These are phyloP conservation scores for Venturia asperata DNA, from an alignment of 2,329 filamentous ascomycete genomes.

Conservation along the genomic window DNA sequence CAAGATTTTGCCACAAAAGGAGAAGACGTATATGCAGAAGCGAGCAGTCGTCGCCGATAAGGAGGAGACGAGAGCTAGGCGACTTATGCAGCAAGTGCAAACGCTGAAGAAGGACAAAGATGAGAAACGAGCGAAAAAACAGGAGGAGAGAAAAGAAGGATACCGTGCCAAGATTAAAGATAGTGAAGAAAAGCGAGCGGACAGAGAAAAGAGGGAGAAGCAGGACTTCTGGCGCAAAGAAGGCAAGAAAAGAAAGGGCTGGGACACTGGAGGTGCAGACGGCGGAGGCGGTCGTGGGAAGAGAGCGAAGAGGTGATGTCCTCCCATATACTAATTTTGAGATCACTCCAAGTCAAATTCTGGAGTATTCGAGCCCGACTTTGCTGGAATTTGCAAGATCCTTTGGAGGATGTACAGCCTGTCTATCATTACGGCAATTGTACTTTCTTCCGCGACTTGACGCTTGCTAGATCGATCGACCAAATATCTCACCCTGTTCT, in stretches of 20 bases:
- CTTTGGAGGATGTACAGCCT: neutral
- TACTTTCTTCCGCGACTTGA: neutral
- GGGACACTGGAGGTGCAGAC: conserved; percentile 42
- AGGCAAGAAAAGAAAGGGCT: conserved; percentile 65
- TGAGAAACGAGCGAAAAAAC: conserved; percentile 73
- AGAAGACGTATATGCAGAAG: conserved; percentile 87
- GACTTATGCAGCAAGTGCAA: conserved; percentile 87
- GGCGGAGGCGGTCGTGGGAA: conserved; percentile 42
- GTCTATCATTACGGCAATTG: neutral
- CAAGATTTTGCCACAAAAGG: conserved; percentile 69
- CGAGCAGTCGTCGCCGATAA: conserved; percentile 73
- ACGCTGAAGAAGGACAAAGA: conserved; percentile 86
- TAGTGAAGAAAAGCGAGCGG: conserved; percentile 75
- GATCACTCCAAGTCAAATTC: neutral
- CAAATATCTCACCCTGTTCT: neutral
- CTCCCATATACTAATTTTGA: neutral
- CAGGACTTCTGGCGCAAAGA: conserved; percentile 91
- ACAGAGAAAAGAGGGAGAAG: conserved; percentile 81
- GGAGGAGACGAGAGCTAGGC: conserved; percentile 83
- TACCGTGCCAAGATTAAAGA: conserved; percentile 80
- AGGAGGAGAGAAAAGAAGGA: conserved; percentile 75
- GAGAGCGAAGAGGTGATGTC: conserved; percentile 21
- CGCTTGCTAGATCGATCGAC: neutral
- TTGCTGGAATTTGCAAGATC: neutral
- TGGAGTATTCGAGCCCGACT: neutral